Evolutionary conservation across 2,329 filamentous ascomycete genomes (phyloP), one percentile per base, ranked within the genome.

Genomic region (Metarhizium album): DNA sequence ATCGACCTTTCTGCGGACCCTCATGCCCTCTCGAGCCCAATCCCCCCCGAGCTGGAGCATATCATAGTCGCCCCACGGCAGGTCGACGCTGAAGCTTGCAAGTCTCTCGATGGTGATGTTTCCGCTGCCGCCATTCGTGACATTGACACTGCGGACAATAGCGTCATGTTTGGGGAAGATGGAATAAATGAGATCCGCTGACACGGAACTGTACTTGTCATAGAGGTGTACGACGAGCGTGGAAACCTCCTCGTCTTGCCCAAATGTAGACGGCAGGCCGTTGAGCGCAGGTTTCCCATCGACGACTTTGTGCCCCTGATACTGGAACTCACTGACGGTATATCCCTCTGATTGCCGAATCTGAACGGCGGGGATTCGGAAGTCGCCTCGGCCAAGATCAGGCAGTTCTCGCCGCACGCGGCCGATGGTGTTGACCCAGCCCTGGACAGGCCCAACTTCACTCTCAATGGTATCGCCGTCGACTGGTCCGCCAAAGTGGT

Each of bases 1-100:
- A 24, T 78, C 74, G 2, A 84, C 70, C 53, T 73, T 74, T 35
- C 79, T 67, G 47, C 76, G 72, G 47, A 76, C 71, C 3, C 74
- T 71, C 37, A 74, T 75, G 18, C 74, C 74, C 59, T 84, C 82
- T 18, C 79, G 66, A 0, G 76, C 70, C 82, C 82, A 84, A 53
- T 85, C 82, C 1, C 82, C 82, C 2, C 75, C 70, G 0, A 84
- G 68, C 56, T 80, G 75, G 48, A 85, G 67, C 73, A 85, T 76
- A 20, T 84, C 78, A 16, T 82, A 67, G 8, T 84, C 79, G 20
- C 76, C 68, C 48, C 75, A 77, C 0, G 80, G 80, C 40, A 82
- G 66, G 52, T 85, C 82, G 1, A 80, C 70, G 52, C 79, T 83
- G 55, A 83, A 73, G 57, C 80, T 83, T 1, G 79, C 74, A 3